Base-by-base conservation (phyloP, 331 rosid species). In the Dryas integrifolia region DNA sequence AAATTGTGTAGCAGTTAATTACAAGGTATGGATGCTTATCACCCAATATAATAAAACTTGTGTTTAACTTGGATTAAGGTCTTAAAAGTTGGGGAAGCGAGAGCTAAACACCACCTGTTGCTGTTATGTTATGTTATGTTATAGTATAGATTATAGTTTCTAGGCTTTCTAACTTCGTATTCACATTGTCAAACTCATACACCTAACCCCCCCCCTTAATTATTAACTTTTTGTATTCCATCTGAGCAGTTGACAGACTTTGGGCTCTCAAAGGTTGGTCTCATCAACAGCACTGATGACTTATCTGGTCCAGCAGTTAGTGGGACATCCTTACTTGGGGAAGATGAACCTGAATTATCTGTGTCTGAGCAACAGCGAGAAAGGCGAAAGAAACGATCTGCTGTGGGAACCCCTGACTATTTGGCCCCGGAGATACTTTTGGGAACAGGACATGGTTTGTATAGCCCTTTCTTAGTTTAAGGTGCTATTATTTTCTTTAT, bases 381-480 rank as follows among this genome's bases (percentile, higher is more conserved):
- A 76, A 89, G 91, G 74, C 84, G 93, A 86, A 88, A 89, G 81
- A 88, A 95, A 68, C 97, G 97, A 35, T 91, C 97, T 18, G 99
- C 99, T 84, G 99, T 95, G 48, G 99, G 99, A 56, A 95, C 99
- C 4, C 99, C 99, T 49, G 99, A 95, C 84, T 95, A 95, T 87
- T 88, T 95, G 86, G 99, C 99, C 49, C 99, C 99, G 3, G 99
- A 95, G 84, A 95, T 95, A 81, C 96, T 95, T 68, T 82, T 95
- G 86, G 99, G 99, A 85, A 95, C 99, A 65, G 96, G 99, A 83
- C 99, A 95, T 82, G 99, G 99, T 95, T 85, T 49, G 96, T 89
- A 89, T 91, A 67, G 77, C 72, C 73, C 58, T 79, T 82, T 81
- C 74, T 77, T 47, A 57, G 77, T 83, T 76, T 82, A 75, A 87